Conservation (phyloP, 345 rosid genomes). For the Eucalyptus regnans region DNA sequence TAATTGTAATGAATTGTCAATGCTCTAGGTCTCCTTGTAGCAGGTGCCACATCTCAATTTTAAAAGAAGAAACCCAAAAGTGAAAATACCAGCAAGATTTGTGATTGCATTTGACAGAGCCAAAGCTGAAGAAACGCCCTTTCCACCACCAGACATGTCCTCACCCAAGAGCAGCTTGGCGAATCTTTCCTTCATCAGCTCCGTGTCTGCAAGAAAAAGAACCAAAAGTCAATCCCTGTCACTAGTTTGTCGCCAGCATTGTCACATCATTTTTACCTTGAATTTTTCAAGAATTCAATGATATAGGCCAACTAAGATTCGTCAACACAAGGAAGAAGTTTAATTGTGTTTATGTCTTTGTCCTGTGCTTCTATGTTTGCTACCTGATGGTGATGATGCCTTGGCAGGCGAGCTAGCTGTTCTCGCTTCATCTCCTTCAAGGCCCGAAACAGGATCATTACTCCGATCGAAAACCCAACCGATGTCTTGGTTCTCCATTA, state of each 20-base stretch:
- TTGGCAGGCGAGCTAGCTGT: not conserved
- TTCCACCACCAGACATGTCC: conserved; percentile 81
- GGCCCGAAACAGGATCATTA: not conserved
- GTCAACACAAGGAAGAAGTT: not conserved
- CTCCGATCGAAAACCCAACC: not conserved
- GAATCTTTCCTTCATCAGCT: conserved; percentile 59
- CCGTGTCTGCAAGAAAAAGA: conserved; percentile 23
- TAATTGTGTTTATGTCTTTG: not conserved
- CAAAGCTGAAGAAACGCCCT: conserved; percentile 63
- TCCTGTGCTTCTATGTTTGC: not conserved
- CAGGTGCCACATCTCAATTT: not conserved
- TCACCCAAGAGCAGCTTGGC: conserved; percentile 61
- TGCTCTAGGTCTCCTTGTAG: not conserved
- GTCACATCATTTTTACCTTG: not conserved
- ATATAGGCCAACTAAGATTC: not conserved
- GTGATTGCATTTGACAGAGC: conserved; percentile 72
- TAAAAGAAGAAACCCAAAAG: not conserved
- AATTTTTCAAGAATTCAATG: not conserved
- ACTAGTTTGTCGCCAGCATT: not conserved
- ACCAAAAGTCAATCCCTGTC: not conserved
- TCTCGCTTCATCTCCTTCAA: not conserved
- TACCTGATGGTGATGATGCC: not conserved
- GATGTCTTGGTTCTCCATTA: not conserved
- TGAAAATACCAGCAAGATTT: conserved; percentile 46
- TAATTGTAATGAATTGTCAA: not conserved